Evolutionary conservation across 371 early-diverging fungal genomes (phyloP), one percentile per base, ranked within the genome.

Genomic region (Saksenaea vasiformis): DNA sequence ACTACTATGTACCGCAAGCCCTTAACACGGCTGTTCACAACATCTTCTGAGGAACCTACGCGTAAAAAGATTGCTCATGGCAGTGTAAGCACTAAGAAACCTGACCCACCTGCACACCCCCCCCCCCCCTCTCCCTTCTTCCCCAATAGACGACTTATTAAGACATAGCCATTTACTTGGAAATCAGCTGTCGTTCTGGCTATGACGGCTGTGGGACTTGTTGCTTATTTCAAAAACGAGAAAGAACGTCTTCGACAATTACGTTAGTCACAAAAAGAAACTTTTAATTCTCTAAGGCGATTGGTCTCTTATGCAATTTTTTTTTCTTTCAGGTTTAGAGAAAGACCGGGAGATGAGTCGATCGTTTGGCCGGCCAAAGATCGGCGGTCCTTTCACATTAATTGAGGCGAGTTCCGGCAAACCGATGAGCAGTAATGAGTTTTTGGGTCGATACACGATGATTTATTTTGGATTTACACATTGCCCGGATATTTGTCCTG

Each of bases 401-500:
- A 88, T 90, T 2, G 90, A 98, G 69, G 92, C 93, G 38, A 70
- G 88, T 47, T 83, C 74, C 2, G 62, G 55, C 15, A 53, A 70
- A 54, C 64, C 63, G 13, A 73, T 77, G 54, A 73, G 75, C 28
- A 74, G 73, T 15, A 71, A 66, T 14, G 71, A 70, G 7, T 90
- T 92, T 66, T 80, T 82, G 37, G 98, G 95, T 26, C 90, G 87
- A 47, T 97, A 87, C 70, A 82, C 87, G 70, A 80, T 98, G 67
- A 79, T 98, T 14, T 98, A 98, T 80, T 98, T 98, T 86, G 99
- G 99, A 10, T 98, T 98, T 78, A 97, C 98, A 24, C 86, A 97
- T 81, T 98, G 99, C 72, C 99, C 99, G 0, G 99, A 98, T 81
- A 94, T 98, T 59, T 98, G 99, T 62, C 99, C 99, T 19, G 98